These are phyloP conservation scores for Malus fusca DNA, from an alignment of 306 rosid species.

Conservation along the genomic window DNA sequence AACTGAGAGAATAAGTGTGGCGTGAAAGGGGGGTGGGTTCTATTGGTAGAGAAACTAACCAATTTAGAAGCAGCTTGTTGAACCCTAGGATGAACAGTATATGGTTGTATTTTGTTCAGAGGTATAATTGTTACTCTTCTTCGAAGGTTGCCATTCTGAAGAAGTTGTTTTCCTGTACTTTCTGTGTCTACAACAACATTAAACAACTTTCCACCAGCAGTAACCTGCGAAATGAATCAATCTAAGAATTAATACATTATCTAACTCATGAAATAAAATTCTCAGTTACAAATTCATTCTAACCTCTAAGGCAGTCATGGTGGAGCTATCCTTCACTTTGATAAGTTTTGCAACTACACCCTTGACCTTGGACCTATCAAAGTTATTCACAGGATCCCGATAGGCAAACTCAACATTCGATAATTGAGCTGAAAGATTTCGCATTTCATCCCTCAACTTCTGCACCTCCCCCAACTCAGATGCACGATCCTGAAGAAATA, in stretches of 20 bases:
- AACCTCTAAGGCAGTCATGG: slow-evolving; percentile 97
- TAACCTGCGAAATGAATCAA: slow-evolving; percentile 45
- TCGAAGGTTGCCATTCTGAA: slow-evolving; percentile 81
- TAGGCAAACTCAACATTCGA: slow-evolving; percentile 67
- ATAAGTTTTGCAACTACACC: slow-evolving; percentile 93
- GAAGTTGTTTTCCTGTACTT: slow-evolving; percentile 76
- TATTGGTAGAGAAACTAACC: slow-evolving; percentile 42
- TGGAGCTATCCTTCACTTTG: slow-evolving; percentile 70
- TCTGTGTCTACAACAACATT: slow-evolving; percentile 92
- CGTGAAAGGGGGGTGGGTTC: neutral
- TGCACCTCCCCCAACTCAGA: slow-evolving; percentile 64
- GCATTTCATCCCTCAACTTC: slow-evolving; percentile 76
- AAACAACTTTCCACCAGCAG: slow-evolving; percentile 93
- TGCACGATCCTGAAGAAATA: slow-evolving; percentile 56
- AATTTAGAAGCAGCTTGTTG: slow-evolving; percentile 59
- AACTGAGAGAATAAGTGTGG: neutral
- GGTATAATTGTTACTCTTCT: slow-evolving; percentile 96
- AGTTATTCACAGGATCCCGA: slow-evolving; percentile 70
- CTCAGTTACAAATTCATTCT: slow-evolving; percentile 12
- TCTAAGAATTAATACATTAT: slow-evolving; percentile 6
- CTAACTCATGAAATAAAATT: neutral
- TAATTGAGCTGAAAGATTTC: slow-evolving; percentile 68
- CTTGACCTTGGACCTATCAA: slow-evolving; percentile 89
- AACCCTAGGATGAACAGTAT: slow-evolving; percentile 42
- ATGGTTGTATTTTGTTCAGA: slow-evolving; percentile 74